A percentile compares a stretch with the other conserved stretches of the same genome.
Evolutionary conservation across 345 rosid species (phyloP).

Genomic region (Eucalyptus sp.): DNA sequence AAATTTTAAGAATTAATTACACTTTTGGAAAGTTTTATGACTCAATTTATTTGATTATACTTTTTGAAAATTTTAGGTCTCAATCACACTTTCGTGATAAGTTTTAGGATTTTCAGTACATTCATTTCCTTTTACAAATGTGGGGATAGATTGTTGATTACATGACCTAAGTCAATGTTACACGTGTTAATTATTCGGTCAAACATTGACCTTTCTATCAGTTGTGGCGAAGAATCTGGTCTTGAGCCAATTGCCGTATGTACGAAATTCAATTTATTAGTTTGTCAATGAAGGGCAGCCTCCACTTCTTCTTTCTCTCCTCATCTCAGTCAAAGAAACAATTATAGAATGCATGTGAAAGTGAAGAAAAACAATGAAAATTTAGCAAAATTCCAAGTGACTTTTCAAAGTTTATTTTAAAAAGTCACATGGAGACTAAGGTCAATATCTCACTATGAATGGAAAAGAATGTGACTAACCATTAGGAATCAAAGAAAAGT

Average conservation of each 20-base stretch:
- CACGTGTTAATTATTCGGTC: neutral
- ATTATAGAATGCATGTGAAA: neutral
- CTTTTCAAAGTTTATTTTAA: neutral
- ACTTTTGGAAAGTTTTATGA: too few species aligned
- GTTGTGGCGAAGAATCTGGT: neutral
- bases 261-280: neutral
- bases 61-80: rapidly evolving
- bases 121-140: neutral
- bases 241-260: neutral
- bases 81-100: too few species aligned
- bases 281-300: neutral
- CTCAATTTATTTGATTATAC: too few species aligned
- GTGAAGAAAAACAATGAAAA: neutral
- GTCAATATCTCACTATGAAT: neutral
- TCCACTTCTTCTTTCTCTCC: neutral
- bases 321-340: neutral
- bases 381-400: neutral
- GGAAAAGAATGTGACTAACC: neutral
- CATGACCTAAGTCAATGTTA: neutral
- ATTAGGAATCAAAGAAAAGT: neutral
- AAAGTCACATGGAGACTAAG: neutral
- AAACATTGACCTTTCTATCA: neutral
- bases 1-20: too few species aligned
- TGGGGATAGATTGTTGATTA: neutral
- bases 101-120: rapidly evolving